Conservation (phyloP, 2,329 filamentous ascomycete species). For the Colletotrichum karsti region DNA sequence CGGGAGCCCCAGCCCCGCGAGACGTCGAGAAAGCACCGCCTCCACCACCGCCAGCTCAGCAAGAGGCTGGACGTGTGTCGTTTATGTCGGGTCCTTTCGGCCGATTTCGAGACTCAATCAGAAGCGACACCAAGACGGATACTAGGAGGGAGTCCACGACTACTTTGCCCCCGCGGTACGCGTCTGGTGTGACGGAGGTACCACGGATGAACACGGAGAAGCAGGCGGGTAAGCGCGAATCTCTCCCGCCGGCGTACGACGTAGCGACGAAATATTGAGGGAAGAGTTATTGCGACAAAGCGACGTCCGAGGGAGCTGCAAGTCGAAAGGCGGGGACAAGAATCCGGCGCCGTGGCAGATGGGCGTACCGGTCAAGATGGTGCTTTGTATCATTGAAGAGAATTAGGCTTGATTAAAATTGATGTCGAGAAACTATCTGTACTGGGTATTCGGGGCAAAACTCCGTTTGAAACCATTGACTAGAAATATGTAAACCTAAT, state of each 20-base stretch:
- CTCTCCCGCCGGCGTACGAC: conserved; percentile 12
- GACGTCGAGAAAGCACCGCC: background rate
- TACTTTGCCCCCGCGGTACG: conserved; percentile 5
- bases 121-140: background rate
- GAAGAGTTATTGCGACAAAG: background rate
- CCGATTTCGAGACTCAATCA: background rate
- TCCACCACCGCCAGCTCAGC: background rate
- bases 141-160: conserved; percentile 1
- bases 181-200: background rate
- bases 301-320: background rate
- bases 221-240: background rate
- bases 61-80: background rate
- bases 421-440: background rate
- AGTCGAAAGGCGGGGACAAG: background rate
- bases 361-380: too few relatives aligned
- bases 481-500: background rate
- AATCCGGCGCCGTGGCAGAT: background rate
- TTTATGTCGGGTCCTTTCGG: conserved; percentile 8
- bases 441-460: background rate
- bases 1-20: background rate
- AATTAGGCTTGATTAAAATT: background rate
- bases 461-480: background rate
- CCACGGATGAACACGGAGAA: background rate
- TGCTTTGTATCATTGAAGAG: too few relatives aligned
- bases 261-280: conserved; percentile 4